Evolutionary conservation across 2,329 filamentous ascomycete genomes (phyloP), one percentile per base, ranked within the genome.

Genomic region (Metarhizium anisopliae): DNA sequence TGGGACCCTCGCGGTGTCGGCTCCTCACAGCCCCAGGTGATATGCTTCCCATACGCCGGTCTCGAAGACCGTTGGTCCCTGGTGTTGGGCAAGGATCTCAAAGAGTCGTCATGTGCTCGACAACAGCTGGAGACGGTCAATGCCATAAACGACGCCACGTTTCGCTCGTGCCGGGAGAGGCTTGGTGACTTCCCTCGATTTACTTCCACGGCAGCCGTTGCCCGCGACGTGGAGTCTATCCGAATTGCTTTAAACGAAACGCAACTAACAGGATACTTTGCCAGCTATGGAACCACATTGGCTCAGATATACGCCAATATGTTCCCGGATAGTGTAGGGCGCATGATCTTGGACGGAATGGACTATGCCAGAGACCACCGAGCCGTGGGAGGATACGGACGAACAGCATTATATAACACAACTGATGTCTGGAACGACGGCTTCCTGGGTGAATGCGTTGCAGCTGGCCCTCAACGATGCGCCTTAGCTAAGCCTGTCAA

Each of bases 241-340:
- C 70, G 76, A 7, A 70, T 67, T 20, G 70, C 70, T 0, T 65
- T 77, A 0, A 69, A 63, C 13, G 76, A 78, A 59, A 70, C 73
- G 4, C 70, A 77, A 53, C 51, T 78, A 58, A 77, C 74, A 2
- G 74, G 72, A 1, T 77, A 77, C 54, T 65, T 78, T 16, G 71
- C 32, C 32, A 35, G 32, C 32, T 35, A 35, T 11, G 32, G 32
- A 11, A 35, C 32, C 77, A 36, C 76, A 1, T 77, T 79, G 52
- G 77, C 74, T 0, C 75, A 78, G 62, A 77, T 72, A 0, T 79
- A 76, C 54, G 75, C 73, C 25, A 72, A 71, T 55, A 74, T 78
- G 71, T 78, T 78, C 42, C 76, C 76, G 0, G 59, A 70, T 30
- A 70, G 70, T 47, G 74, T 77, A 1, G 76, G 76, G 0, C 70